Percentiles rank a stretch among this genome's conserved stretches.
Conservation (phyloP, 192 early-diverging fungal species). For the Coemansia asiatica region DNA sequence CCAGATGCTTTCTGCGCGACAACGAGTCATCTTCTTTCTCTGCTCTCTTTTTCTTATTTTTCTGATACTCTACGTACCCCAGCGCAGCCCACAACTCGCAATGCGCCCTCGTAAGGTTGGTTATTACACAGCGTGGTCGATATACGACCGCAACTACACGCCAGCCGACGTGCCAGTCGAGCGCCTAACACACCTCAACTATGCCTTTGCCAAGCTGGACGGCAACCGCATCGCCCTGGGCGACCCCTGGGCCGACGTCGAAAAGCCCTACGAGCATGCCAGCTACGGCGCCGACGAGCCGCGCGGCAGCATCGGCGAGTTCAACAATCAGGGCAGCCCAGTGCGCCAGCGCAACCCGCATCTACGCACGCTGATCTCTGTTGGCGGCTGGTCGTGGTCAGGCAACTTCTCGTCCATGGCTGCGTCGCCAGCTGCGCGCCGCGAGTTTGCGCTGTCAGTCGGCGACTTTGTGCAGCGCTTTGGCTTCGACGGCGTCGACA, state of each 20-base stretch:
- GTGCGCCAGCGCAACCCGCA: slow-evolving; percentile 61
- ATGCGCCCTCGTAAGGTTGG: slow-evolving; percentile 48
- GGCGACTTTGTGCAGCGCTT: slow-evolving; percentile 49
- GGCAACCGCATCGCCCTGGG: slow-evolving; percentile 67
- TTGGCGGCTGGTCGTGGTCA: slow-evolving; percentile 81
- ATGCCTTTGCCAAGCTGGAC: slow-evolving; percentile 74
- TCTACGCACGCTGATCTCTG: slow-evolving; percentile 67
- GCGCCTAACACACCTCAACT: slow-evolving; percentile 76
- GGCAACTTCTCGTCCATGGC: slow-evolving; percentile 69
- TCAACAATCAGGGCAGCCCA: slow-evolving; percentile 60
- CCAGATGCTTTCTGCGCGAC: slow-evolving; percentile 8
- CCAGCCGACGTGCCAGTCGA: slow-evolving; percentile 63
- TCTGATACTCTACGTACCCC: slow-evolving; percentile 29
- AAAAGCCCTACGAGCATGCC: slow-evolving; percentile 60
- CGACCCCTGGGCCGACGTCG: slow-evolving; percentile 78
- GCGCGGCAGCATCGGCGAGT: slow-evolving; percentile 60
- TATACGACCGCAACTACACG: slow-evolving; percentile 69
- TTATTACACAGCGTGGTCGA: slow-evolving; percentile 62
- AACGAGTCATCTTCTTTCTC: slow-evolving; percentile 14
- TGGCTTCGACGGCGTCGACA: slow-evolving; percentile 60
- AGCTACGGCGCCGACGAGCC: slow-evolving; percentile 60
- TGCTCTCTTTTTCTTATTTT: slow-evolving; percentile 22
- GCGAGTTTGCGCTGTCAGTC: slow-evolving; percentile 61
- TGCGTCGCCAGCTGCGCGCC: slow-evolving; percentile 46
- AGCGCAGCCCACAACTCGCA: not conserved